Evolutionary conservation across 1,284 basidiomycete species (phyloP), one percentile per base, ranked within the genome.

Genomic region (Agroathelia rolfsii): DNA sequence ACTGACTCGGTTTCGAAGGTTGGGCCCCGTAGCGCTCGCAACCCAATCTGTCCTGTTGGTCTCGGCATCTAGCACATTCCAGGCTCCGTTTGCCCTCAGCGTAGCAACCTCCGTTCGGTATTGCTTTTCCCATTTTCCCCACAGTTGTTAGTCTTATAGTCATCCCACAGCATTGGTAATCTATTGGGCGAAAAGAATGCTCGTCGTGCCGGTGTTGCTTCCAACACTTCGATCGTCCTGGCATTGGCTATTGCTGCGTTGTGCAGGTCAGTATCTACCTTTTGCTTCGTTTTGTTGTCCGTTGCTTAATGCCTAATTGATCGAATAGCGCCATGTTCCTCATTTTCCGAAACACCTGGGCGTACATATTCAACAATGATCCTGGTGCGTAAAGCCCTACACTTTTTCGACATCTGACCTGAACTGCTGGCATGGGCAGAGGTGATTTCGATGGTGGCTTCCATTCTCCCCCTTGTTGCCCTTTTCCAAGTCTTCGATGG

Each of bases 401-500:
- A 4, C 21, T 14, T 19, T 2, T n/a, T 21, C 26, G 4, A 18
- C 22, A 1, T 11, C 12, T 13, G 12, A 26, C 27, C 9, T 11
- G 21, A 18, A 10, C 16, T 35, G n/a, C 23, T n/a, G 30, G 22
- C 24, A 3, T 2, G 6, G 3, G 2, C 39, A 72, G 76, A 58
- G 44, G 81, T 87, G 4, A 66, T 79, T 19, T 36, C 42, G 3
- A 59, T 85, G 10, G 83, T 88, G 14, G 74, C 83, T 3, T 55
- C 64, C 0, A 78, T 90, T 36, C 55, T 93, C 25, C 84, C 88
- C 0, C 48, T 84, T n/a, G 63, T 80, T 3, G 76, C 84, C 6
- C 65, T 88, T 21, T 86, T 88, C 66, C 85, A 89, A 48, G 69
- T 88, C 2, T 74, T 78, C 38, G 89, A 93, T 44, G 79, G 77